phyloP scores from a whole-genome alignment of 176 grass and related monocot species.

The Cenchrus fungigraminus region DNA sequence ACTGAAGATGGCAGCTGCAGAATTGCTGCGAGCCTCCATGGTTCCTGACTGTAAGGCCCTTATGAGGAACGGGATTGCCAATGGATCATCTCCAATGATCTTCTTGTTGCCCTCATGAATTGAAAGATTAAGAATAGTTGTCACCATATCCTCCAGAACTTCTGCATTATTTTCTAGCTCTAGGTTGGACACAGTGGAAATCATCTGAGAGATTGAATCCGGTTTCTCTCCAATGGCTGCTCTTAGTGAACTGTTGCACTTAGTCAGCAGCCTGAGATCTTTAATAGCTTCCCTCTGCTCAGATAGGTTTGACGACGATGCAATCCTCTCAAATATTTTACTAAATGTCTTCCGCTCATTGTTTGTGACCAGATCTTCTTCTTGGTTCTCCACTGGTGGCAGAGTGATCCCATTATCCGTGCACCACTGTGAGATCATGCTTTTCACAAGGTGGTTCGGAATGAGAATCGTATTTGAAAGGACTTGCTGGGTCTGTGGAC shows the following conservation, averaged over 20 bases:
- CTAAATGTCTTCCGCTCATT: slow-evolving; percentile 57
- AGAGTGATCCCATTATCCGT: slow-evolving; percentile 58
- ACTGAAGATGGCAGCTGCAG: slow-evolving; percentile 80
- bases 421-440: slow-evolving; percentile 84
- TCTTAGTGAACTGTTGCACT: slow-evolving; percentile 69
- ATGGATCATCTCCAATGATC: slow-evolving; percentile 68
- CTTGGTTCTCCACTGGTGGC: slow-evolving; percentile 48
- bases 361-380: slow-evolving; percentile 60
- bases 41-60: slow-evolving; percentile 52
- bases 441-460: slow-evolving; percentile 71
- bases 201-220: slow-evolving; percentile 66
- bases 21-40: slow-evolving; percentile 75
- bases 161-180: slow-evolving; percentile 53
- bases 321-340: slow-evolving; percentile 63
- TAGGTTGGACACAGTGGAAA: slow-evolving; percentile 55
- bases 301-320: slow-evolving; percentile 41
- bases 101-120: slow-evolving; percentile 91
- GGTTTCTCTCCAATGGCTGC: slow-evolving; percentile 82
- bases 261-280: slow-evolving; percentile 75
- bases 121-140: slow-evolving; percentile 80
- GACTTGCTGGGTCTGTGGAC: slow-evolving; percentile 77
- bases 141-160: slow-evolving; percentile 74
- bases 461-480: slow-evolving; percentile 67
- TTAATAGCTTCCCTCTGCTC: slow-evolving; percentile 68
- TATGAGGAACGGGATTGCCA: slow-evolving; percentile 63